Evolutionary conservation across 2,329 filamentous ascomycete species (phyloP).

Genomic region (Trichoderma asperellum): DNA sequence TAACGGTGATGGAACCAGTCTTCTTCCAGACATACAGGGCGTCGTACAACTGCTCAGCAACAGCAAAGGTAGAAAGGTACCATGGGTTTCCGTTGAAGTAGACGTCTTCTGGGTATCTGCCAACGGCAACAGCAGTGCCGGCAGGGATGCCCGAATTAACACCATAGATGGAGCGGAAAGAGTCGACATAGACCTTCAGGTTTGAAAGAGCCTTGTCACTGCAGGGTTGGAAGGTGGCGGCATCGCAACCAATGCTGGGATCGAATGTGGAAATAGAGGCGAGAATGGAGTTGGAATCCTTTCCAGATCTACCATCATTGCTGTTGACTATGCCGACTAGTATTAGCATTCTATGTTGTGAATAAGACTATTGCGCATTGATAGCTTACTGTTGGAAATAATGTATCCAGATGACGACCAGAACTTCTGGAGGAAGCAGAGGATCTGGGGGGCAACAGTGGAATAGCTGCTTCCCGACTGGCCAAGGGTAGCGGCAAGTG

Average conservation of each 20-base stretch:
- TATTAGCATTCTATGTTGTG: not conserved
- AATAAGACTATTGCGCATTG: not conserved
- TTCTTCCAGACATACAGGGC: slow-evolving; percentile 72
- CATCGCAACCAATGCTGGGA: slow-evolving; percentile 65
- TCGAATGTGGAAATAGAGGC: slow-evolving; percentile 72
- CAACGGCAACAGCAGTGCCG: slow-evolving; percentile 64
- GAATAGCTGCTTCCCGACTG: slow-evolving; percentile 63
- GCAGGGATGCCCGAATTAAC: slow-evolving; percentile 68
- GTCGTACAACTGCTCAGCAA: slow-evolving; percentile 79
- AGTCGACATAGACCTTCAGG: slow-evolving; percentile 75
- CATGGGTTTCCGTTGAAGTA: slow-evolving; percentile 83
- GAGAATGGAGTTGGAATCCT: slow-evolving; percentile 73
- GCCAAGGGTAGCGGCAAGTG: slow-evolving; percentile 66
- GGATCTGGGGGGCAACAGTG: slow-evolving; percentile 67
- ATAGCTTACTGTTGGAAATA: slow-evolving; percentile 62
- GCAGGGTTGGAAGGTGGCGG: slow-evolving; percentile 77
- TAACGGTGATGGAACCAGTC: slow-evolving; percentile 66
- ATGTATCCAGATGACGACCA: slow-evolving; percentile 68
- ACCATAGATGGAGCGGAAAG: slow-evolving; percentile 70
- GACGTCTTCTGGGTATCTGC: slow-evolving; percentile 71
- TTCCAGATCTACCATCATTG: slow-evolving; percentile 65
- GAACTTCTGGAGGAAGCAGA: slow-evolving; percentile 75
- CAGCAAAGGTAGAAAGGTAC: slow-evolving; percentile 76
- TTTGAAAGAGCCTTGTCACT: slow-evolving; percentile 71
- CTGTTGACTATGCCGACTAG: slow-evolving; percentile 51